A percentile compares a stretch with the other conserved stretches of the same genome.
phyloP scores from a whole-genome alignment of 1,139 yeast species.

The Groenewaldozyma auringiensis region DNA sequence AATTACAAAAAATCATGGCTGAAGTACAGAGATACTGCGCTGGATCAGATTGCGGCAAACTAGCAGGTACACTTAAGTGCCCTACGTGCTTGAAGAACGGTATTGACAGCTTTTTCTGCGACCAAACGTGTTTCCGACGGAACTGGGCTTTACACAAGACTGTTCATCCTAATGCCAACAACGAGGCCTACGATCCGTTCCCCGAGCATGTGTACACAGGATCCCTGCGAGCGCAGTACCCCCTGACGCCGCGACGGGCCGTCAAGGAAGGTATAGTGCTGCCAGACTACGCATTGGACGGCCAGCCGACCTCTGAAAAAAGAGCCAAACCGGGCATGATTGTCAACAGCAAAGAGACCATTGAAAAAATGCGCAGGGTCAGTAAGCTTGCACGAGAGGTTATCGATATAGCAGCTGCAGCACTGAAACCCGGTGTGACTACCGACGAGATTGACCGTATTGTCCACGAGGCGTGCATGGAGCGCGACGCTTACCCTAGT shows the following conservation, averaged over 20 bases:
- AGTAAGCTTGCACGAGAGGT: conserved; percentile 78
- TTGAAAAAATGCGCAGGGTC: conserved; percentile 66
- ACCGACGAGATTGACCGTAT: conserved; percentile 88
- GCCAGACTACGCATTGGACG: conserved; percentile 83
- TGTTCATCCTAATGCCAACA: conserved; percentile 38
- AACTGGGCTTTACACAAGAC: conserved; percentile 58
- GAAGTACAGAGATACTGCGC: conserved; percentile 12
- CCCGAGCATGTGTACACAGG: conserved; percentile 74
- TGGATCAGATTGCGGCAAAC: conserved; percentile 75
- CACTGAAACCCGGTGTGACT: conserved; percentile 78
- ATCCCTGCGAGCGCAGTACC: conserved; percentile 67
- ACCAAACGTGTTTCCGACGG: conserved; percentile 75
- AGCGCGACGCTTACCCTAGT: conserved; percentile 88
- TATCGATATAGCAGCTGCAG: conserved; percentile 77
- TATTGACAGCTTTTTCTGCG: conserved; percentile 59
- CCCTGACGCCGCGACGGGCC: conserved; percentile 61
- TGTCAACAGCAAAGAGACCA: conserved; percentile 54
- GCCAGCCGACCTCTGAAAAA: conserved; percentile 74
- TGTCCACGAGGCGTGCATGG: conserved; percentile 81
- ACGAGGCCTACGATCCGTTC: conserved; percentile 70
- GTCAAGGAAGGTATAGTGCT: conserved; percentile 63
- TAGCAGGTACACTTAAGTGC: conserved; percentile 72
- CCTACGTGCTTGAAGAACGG: conserved; percentile 83
- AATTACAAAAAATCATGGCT: too few species aligned
- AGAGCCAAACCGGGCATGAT: conserved; percentile 60